Base-by-base conservation (phyloP, 495 filamentous ascomycete genomes). In the Patellaria atrata region DNA sequence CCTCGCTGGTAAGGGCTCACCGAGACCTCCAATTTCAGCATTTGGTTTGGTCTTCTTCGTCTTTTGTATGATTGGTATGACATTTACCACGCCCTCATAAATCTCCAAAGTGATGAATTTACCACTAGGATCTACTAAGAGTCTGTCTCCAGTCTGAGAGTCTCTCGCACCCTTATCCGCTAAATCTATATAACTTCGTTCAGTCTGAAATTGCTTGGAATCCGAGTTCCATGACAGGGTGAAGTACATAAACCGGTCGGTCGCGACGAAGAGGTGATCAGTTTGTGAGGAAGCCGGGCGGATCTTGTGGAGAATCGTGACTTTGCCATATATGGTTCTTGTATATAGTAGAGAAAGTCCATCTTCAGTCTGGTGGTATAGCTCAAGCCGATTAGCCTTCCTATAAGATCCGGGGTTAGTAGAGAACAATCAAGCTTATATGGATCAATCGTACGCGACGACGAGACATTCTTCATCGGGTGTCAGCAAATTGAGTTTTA, bases 251-350 rank as follows among this genome's bases (percentile, higher is more conserved):
- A 77, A 81, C 35, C 81, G 75, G 50, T 92, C 78, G 8, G 89
- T 94, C 21, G 82, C 87, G 41, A 99, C 67, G 52, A 99, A 92
- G 44, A 99, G 71, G 45, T 96, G 73, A 44, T 94, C 85, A 6
- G 77, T 86, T 4, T 61, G 50, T 12, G 80, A 70, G 46, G 77
- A 67, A 13, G 68, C 66, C 9, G 86, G 89, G 0, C 71, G 73
- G 13, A 99, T 63, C 44, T 77, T 79, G 38, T 84, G 73, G 25
- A 99, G 71, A 60, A 94, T 83, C 0, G 79, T 75, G 34, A 96
- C 73, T 45, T 73, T 75, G 47, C 86, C 91, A 51, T 82, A 86
- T 33, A 99, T 58, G 31, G 67, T 57, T 45, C 71, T 72, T 4
- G 78, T 75, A 39, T 75, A 64, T 1, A 60, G 58, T 16, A 80